Evolutionary conservation across 2,329 filamentous ascomycete species (phyloP).

Genomic region (Lasiodiplodia gonubiensis): DNA sequence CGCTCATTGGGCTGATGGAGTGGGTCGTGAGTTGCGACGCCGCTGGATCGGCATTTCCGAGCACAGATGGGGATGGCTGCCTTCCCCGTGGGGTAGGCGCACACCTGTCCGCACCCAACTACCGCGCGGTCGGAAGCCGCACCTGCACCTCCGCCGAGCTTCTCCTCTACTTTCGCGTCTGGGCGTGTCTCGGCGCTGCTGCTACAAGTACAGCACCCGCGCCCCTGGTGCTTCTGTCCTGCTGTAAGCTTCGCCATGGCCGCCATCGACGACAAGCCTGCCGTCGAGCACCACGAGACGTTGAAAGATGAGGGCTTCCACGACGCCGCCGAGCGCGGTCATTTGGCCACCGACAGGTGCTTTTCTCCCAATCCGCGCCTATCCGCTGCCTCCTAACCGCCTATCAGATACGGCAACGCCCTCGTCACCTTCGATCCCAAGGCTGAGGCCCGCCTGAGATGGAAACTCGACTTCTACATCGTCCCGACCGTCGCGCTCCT

Average conservation of each 20-base stretch:
- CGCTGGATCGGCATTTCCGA: constrained; percentile 15
- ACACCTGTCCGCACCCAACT: background rate
- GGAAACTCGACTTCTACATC: constrained; percentile 70
- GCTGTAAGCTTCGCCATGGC: background rate
- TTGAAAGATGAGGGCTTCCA: constrained; percentile 23
- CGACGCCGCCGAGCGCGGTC: constrained; percentile 29
- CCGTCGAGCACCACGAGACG: constrained; percentile 21
- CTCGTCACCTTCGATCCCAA: constrained; percentile 61
- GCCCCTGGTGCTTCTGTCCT: background rate
- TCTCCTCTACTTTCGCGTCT: constrained; percentile 9
- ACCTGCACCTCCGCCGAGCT: background rate
- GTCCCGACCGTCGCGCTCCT: constrained; percentile 69
- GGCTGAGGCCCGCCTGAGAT: constrained; percentile 63
- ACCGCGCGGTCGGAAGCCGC: constrained; percentile 15
- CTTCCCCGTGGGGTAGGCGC: constrained; percentile 8
- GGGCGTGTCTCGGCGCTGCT: background rate
- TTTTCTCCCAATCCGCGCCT: background rate
- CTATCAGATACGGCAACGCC: constrained; percentile 54
- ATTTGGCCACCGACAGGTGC: constrained; percentile 30
- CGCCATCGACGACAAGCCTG: constrained; percentile 12
- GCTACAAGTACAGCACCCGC: constrained; percentile 2
- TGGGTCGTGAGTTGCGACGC: background rate
- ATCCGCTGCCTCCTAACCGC: background rate
- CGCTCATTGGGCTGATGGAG: background rate
- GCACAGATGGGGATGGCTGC: constrained; percentile 8